phyloP scores from a whole-genome alignment of 2,329 filamentous ascomycete genomes.

The Scopulariopsis brevicaulis region DNA sequence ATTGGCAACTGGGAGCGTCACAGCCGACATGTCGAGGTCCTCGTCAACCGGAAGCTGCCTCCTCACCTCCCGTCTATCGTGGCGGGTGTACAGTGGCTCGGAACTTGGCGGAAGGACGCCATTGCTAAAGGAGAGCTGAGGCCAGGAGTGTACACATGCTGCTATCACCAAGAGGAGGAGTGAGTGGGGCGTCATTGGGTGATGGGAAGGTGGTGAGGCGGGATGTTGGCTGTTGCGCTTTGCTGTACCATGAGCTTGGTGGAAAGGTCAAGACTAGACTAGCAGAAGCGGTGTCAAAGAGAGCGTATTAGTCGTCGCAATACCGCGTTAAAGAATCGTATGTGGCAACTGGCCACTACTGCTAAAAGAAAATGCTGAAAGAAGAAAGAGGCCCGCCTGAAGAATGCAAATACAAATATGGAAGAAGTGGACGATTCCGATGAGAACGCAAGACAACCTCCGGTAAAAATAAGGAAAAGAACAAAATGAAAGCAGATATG shows the following conservation, averaged over 20 bases:
- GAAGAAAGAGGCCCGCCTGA: neutral
- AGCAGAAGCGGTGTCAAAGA: neutral
- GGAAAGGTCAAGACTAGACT: neutral
- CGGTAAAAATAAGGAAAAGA: neutral
- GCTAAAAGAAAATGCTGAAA: neutral
- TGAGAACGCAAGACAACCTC: neutral
- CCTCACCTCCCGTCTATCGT: neutral
- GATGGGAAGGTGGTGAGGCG: neutral
- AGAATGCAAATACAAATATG: neutral
- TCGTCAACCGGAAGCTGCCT: slow-evolving; percentile 3
- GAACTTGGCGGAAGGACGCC: neutral
- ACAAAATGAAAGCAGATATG: neutral
- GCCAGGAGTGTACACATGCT: slow-evolving; percentile 2
- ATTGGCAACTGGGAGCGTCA: slow-evolving; percentile 5
- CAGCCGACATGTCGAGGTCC: slow-evolving; percentile 3
- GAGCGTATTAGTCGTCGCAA: neutral
- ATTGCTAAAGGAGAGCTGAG: neutral
- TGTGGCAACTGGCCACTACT: neutral
- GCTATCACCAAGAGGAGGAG: slow-evolving; percentile 4
- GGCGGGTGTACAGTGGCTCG: neutral
- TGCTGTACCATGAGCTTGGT: slow-evolving; percentile 1
- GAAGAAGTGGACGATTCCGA: neutral
- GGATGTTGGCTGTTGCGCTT: slow-evolving; percentile 4
- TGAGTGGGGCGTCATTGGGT: slow-evolving; percentile 1
- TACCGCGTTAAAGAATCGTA: neutral